Evolutionary conservation across 1,284 basidiomycete species (phyloP).

Genomic region (Cystobasidiaceae sp.): DNA sequence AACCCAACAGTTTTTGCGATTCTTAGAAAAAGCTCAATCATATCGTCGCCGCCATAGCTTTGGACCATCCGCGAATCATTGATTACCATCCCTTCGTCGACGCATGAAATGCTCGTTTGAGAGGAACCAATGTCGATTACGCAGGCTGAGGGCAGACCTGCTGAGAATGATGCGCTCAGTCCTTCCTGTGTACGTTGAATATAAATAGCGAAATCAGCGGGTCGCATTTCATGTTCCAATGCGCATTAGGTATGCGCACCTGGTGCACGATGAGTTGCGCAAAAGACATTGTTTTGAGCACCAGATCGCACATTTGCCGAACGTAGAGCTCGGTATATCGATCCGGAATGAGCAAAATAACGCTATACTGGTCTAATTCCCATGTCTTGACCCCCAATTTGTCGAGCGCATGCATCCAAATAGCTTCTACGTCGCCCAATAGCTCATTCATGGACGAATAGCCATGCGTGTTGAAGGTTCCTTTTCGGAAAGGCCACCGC

Average conservation of each 20-base stretch:
- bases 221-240: neutral
- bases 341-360: slow-evolving; percentile 87
- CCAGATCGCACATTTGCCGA: slow-evolving; percentile 67
- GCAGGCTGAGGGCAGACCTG: slow-evolving; percentile 88
- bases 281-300: slow-evolving; percentile 80
- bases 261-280: slow-evolving; percentile 85
- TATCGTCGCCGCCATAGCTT: slow-evolving; percentile 86
- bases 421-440: slow-evolving; percentile 68
- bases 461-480: slow-evolving; percentile 71
- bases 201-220: neutral
- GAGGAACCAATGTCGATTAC: slow-evolving; percentile 90
- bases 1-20: slow-evolving; percentile 73
- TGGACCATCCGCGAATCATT: slow-evolving; percentile 74
- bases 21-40: slow-evolving; percentile 80
- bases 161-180: slow-evolving; percentile 87
- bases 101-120: slow-evolving; percentile 80
- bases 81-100: slow-evolving; percentile 88
- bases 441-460: slow-evolving; percentile 65
- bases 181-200: slow-evolving; percentile 60
- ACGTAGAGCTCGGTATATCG: slow-evolving; percentile 81
- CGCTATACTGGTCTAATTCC: slow-evolving; percentile 65
- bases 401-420: slow-evolving; percentile 60
- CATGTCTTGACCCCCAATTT: slow-evolving; percentile 51
- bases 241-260: too few species aligned
- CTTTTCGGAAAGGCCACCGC: slow-evolving; percentile 70